Conservation (phyloP, 2,329 filamentous ascomycete species). For the Corinectria fuckeliana region DNA sequence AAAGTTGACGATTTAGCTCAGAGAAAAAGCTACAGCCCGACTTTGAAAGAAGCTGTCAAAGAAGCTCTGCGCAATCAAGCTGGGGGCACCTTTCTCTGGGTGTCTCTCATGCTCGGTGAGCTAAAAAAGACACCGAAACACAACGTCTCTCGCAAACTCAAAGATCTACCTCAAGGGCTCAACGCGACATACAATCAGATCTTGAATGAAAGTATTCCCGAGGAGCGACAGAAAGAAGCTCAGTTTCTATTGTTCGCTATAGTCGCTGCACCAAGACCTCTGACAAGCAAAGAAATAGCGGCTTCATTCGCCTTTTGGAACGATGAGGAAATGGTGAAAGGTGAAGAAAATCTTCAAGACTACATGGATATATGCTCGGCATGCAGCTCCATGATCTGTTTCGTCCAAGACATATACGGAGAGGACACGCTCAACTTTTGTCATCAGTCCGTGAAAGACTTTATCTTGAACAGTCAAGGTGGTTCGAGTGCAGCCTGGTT, state of each 20-base stretch:
- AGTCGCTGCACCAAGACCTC: background rate
- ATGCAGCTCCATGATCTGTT: background rate
- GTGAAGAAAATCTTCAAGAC: background rate
- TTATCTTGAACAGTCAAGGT: background rate
- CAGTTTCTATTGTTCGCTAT: background rate
- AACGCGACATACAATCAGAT: background rate
- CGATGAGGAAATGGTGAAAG: background rate
- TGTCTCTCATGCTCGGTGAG: background rate
- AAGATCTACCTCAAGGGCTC: background rate
- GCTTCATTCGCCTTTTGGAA: background rate
- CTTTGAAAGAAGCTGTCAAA: background rate
- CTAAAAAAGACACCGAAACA: background rate
- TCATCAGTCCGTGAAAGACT: background rate
- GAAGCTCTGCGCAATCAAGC: background rate
- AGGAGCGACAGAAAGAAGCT: background rate
- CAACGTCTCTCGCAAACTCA: background rate
- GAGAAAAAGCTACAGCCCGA: background rate
- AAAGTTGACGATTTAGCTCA: background rate
- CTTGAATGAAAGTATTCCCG: background rate
- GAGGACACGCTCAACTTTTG: background rate
- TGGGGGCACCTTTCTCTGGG: background rate
- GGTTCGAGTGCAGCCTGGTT: background rate
- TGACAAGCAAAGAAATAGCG: background rate
- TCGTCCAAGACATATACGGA: fast-evolving
- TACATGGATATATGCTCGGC: background rate